Conservation (phyloP, 352 stramenopile genomes). For the Globisporangium echinulatum region DNA sequence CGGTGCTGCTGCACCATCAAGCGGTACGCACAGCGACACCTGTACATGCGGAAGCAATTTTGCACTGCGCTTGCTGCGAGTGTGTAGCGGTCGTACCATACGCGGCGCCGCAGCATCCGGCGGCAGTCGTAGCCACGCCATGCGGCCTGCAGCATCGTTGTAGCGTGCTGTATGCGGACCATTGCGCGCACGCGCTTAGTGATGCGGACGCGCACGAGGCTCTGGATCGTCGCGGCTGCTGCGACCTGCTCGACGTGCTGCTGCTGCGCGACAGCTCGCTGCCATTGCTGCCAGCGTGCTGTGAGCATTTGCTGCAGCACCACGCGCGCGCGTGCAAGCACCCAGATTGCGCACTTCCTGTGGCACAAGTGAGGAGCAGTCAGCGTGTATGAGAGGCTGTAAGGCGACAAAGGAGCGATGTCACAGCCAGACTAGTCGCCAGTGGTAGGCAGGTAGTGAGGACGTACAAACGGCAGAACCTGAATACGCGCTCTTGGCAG, state of each 20-base stretch:
- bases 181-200: slow-evolving; percentile 18
- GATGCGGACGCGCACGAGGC: slow-evolving; percentile 29
- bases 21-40: slow-evolving; percentile 27
- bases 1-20: slow-evolving; percentile 21
- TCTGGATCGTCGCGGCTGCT: slow-evolving; percentile 43
- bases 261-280: slow-evolving; percentile 12
- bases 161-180: slow-evolving; percentile 22
- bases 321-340: slow-evolving; percentile 29
- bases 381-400: no score
- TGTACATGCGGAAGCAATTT: slow-evolving; percentile 27
- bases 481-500: slow-evolving; percentile 19
- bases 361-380: no score
- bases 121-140: slow-evolving; percentile 54
- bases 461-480: slow-evolving; percentile 44
- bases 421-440: no score
- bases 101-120: slow-evolving; percentile 29
- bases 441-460: background rate
- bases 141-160: slow-evolving; percentile 27
- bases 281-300: slow-evolving; percentile 32
- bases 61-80: slow-evolving; percentile 27
- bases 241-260: slow-evolving; percentile 33
- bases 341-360: slow-evolving; percentile 42
- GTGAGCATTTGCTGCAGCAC: slow-evolving; percentile 19
- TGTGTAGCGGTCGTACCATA: slow-evolving; percentile 30
- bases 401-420: no score